phyloP scores from a whole-genome alignment of 2,329 filamentous ascomycete genomes.

The Diplodia intermedia region DNA sequence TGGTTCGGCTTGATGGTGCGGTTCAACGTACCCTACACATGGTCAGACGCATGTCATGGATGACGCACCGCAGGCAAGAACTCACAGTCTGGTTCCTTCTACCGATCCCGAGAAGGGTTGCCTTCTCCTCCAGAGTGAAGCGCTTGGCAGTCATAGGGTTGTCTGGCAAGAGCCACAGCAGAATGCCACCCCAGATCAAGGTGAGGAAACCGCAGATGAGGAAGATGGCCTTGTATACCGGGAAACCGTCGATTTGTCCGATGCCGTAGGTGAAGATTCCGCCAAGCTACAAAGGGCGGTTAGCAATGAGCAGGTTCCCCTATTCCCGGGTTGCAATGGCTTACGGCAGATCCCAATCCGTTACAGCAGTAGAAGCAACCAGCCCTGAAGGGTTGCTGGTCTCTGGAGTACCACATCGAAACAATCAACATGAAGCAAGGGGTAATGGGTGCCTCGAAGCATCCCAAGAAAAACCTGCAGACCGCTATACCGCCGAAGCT shows the following conservation, averaged over 20 bases:
- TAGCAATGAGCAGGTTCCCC: not conserved
- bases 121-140: slow-evolving; percentile 55
- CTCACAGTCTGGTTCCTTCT: slow-evolving; percentile 46
- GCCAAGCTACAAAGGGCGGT: slow-evolving; percentile 35
- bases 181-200: slow-evolving; percentile 52
- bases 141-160: slow-evolving; percentile 52
- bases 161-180: slow-evolving; percentile 53
- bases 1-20: slow-evolving; percentile 57
- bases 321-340: not conserved
- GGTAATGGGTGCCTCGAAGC: slow-evolving; percentile 39
- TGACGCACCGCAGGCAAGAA: not conserved
- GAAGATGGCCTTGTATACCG: slow-evolving; percentile 56
- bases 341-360: slow-evolving; percentile 35
- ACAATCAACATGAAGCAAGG: slow-evolving; percentile 38
- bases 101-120: slow-evolving; percentile 51
- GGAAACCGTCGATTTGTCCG: slow-evolving; percentile 51
- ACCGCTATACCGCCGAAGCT: slow-evolving; percentile 38
- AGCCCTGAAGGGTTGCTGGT: slow-evolving; percentile 36
- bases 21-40: slow-evolving; percentile 52
- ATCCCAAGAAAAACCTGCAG: slow-evolving; percentile 38
- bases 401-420: slow-evolving; percentile 34
- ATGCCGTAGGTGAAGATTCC: slow-evolving; percentile 50
- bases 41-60: not conserved
- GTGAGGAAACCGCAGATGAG: slow-evolving; percentile 56
- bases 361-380: slow-evolving; percentile 41